Base-by-base conservation (phyloP, 805 yeast species). In the Aciculoconidium aculeatum region DNA sequence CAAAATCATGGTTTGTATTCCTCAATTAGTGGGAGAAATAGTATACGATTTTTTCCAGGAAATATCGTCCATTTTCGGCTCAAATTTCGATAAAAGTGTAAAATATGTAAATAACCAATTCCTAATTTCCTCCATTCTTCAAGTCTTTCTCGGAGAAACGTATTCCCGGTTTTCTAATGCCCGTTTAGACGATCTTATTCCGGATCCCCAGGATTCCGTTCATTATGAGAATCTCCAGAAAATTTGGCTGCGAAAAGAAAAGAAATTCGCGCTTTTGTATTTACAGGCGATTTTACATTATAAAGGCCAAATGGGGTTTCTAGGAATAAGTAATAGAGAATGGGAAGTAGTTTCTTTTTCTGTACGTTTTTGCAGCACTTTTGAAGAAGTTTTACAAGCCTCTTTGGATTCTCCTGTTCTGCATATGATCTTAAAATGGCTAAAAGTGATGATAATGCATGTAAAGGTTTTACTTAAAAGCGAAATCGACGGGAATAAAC, bases 351-450 rank as follows among this genome's bases (percentile, higher is more conserved):
- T 44, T 7, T 36, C 29, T 12, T 41, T 42, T 25, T 17, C 33
- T 4, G 34, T 33, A n/a, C 38, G 28, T 14, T 28, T 42, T 18
- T 18, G 27, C 9, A 23, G 20, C 12, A 25, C 32, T 16, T 39
- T 45, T 23, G 23, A 38, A 15, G 49, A 43, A 13, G 33, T 42
- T 11, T 19, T 41, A 16, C 18, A 25, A 9, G 27, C 25, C 7
- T 13, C 27, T 3, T 15, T n/a, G 22, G 11, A 25, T 3, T 18
- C 27, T 16, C 51, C 51, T 6, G 35, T 36, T 3, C 15, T 26
- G 11, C 53, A 48, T 28, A 37, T 46, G 46, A 24, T 41, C 10
- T 32, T 44, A 15, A 48, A 48, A 32, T 48, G 53, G 53, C 17
- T 43, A 16, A 48, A 46, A 30, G 35, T 46, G 11, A 26, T 45